Base-by-base conservation (phyloP, 2,329 filamentous ascomycete species). In the Emmonsiellopsis sp. region DNA sequence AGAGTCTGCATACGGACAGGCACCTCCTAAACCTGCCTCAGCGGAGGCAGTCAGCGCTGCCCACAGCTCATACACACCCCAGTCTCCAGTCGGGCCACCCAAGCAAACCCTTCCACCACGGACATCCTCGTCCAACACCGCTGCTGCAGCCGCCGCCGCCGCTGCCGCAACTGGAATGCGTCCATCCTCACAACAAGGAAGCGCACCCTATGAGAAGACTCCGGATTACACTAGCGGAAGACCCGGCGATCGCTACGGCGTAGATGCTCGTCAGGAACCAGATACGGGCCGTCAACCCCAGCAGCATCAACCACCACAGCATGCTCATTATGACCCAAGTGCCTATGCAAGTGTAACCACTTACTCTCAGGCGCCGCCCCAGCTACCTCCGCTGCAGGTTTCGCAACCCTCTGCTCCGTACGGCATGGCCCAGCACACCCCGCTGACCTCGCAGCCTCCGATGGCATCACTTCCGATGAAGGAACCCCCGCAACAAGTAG, bases 401-500 rank as follows among this genome's bases (percentile, higher is more conserved):
- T 42, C 54, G 2, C 56, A 57, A 15, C 57, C 35, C 7, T 52
- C 51, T 11, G 49, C 46, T 20, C 51, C 51, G 9, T 60, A 59
- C 52, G 34, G 43, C n/a, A 54, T 57, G 53, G 15, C 16, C 11
- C 55, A 52, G 7, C 60, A 65, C 53, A 57, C 59, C 20, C 61
- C 58, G 20, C 56, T 62, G 20, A 58, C 62, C 51, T 61, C 61
- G 56, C 66, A 66, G 37, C 60, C 59, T 16, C 54, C 59, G 16
- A 57, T 54, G 44, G 50, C 45, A 26, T 70, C 73, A 13, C 72
- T 78, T 57, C 82, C 85, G 60, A 76, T 82, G 41, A 82, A 82
- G 61, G 53, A 58, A 50, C 50, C 51, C 16, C 26, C 56, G 40
- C 20, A 48, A 46, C 31, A 41, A 15, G 41, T 54, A 32, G 58